A percentile compares a stretch with the other conserved stretches of the same genome.
Evolutionary conservation across 345 rosid genomes (phyloP).

Genomic region (Linum tenue): DNA sequence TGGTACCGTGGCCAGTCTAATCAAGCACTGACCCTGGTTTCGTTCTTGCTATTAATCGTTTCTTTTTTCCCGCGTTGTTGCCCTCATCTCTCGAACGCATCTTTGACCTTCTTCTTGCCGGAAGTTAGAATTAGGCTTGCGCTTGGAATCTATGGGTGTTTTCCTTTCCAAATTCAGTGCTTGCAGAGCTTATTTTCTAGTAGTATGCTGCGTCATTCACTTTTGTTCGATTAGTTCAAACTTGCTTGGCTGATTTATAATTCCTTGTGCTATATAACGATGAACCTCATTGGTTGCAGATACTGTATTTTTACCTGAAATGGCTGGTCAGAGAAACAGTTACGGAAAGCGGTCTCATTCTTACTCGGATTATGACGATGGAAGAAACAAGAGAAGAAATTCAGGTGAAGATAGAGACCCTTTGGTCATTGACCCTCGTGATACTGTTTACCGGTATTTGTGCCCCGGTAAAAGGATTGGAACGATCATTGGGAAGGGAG

Average conservation of each 20-base stretch:
- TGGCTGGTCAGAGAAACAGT: slow-evolving; percentile 82
- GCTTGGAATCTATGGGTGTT: neutral
- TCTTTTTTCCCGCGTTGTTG: neutral
- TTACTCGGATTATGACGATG: slow-evolving; percentile 59
- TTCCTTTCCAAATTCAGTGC: neutral
- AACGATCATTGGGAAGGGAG: slow-evolving; percentile 90
- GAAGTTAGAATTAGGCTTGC: neutral
- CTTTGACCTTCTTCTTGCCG: neutral
- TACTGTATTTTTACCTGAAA: slow-evolving; percentile 12
- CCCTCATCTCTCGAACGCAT: neutral
- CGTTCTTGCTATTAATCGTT: neutral
- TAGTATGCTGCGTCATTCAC: neutral
- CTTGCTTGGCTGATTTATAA: too few relatives aligned
- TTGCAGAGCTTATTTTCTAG: neutral
- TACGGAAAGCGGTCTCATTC: slow-evolving; percentile 70
- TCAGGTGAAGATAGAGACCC: slow-evolving; percentile 66
- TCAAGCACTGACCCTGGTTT: neutral
- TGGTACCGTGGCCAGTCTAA: neutral
- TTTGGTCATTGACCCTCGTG: slow-evolving; percentile 47
- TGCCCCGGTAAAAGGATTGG: slow-evolving; percentile 86
- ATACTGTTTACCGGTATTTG: slow-evolving; percentile 74
- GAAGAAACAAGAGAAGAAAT: slow-evolving; percentile 59
- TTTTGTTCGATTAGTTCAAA: neutral
- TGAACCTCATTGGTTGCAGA: neutral
- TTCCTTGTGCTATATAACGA: too few relatives aligned